phyloP scores from a whole-genome alignment of 2,329 filamentous ascomycete genomes.

The Sclerotinia minor region DNA sequence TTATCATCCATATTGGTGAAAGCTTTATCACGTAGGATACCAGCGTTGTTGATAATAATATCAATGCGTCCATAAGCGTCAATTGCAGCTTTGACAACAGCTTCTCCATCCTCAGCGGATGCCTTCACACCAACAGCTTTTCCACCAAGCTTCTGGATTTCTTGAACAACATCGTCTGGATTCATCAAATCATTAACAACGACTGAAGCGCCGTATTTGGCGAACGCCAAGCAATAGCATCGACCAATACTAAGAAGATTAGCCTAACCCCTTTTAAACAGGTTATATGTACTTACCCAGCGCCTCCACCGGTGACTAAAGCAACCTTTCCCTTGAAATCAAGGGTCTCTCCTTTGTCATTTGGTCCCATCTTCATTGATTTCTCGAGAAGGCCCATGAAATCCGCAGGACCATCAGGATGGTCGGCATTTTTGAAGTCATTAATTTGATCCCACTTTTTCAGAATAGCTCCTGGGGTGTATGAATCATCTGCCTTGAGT shows the following conservation, averaged over 20 bases:
- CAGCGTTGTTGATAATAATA: constrained; percentile 96
- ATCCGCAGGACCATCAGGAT: constrained; percentile 83
- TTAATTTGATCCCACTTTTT: constrained; percentile 86
- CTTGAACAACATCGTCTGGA: constrained; percentile 84
- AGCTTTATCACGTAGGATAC: constrained; percentile 96
- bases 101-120: constrained; percentile 88
- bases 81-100: constrained; percentile 88
- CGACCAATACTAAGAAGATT: constrained; percentile 69
- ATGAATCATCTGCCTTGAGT: constrained; percentile 81
- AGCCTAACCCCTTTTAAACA: background rate
- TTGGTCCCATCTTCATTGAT: constrained; percentile 74
- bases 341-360: constrained; percentile 69
- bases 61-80: constrained; percentile 92
- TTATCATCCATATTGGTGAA: constrained; percentile 97
- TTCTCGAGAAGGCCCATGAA: constrained; percentile 84
- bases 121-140: constrained; percentile 92
- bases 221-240: constrained; percentile 84
- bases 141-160: constrained; percentile 87
- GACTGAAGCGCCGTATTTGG: constrained; percentile 77
- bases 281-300: constrained; percentile 54
- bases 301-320: constrained; percentile 83
- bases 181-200: constrained; percentile 96
- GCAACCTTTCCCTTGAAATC: constrained; percentile 84
- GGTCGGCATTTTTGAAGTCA: constrained; percentile 81
- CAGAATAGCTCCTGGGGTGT: constrained; percentile 84